Evolutionary conservation across 176 grass and related monocot species (phyloP).

Genomic region (Carex pumila): DNA sequence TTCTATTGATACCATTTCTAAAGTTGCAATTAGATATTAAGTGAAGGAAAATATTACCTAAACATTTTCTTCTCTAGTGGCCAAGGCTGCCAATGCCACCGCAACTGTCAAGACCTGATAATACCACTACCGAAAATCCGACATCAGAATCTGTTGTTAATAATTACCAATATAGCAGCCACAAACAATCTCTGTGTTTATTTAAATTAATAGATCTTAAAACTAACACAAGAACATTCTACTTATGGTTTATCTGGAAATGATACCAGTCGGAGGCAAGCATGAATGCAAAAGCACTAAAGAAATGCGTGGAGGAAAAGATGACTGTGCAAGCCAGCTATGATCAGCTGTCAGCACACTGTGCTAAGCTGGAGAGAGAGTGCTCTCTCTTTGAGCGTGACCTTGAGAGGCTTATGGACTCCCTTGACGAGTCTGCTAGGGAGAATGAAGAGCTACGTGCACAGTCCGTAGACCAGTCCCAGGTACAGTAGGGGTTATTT

Average conservation of each 20-base stretch:
- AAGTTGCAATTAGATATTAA: background rate
- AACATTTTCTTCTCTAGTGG: background rate
- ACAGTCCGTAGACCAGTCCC: conserved; percentile 18
- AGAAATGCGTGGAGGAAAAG: conserved; percentile 80
- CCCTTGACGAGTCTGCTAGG: conserved; percentile 63
- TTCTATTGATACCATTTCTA: background rate
- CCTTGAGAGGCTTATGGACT: conserved; percentile 73
- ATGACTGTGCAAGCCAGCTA: conserved; percentile 29
- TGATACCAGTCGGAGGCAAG: conserved; percentile 43
- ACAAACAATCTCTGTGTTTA: background rate
- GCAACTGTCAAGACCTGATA: background rate
- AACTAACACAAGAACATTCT: background rate
- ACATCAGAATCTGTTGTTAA: background rate
- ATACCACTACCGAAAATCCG: background rate
- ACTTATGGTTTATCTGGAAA: background rate
- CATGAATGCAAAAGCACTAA: conserved; percentile 67
- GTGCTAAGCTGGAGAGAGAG: conserved; percentile 52
- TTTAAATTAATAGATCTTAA: background rate
- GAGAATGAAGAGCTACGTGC: conserved; percentile 61
- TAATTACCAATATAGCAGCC: background rate
- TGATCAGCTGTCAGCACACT: conserved; percentile 36
- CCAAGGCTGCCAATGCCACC: background rate
- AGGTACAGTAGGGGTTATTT: background rate
- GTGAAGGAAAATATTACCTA: background rate
- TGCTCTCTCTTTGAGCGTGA: conserved; percentile 84